Evolutionary conservation across 2,329 filamentous ascomycete species (phyloP).

Genomic region (Hypoxylon sp.): DNA sequence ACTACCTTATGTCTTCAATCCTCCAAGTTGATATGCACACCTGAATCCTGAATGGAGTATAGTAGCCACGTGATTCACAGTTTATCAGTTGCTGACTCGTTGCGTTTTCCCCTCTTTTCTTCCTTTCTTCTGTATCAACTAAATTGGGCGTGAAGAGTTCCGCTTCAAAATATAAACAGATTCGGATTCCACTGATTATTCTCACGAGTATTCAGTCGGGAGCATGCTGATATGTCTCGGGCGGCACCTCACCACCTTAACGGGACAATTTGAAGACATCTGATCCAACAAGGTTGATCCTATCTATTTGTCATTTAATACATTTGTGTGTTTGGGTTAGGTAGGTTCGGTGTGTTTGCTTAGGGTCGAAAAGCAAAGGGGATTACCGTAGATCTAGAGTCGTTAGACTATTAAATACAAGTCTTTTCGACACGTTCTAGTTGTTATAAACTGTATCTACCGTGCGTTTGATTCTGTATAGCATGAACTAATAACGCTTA

Average conservation of each 20-base stretch:
- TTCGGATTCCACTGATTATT: conserved; percentile 57
- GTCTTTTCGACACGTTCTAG: too few relatives aligned
- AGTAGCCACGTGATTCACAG: conserved; percentile 26
- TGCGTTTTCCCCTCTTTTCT: conserved; percentile 39
- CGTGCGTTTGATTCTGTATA: too few relatives aligned
- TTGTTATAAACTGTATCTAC: too few relatives aligned
- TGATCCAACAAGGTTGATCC: conserved; percentile 60
- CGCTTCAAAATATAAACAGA: conserved; percentile 65
- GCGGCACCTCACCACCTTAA: conserved; percentile 69
- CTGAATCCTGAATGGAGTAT: conserved; percentile 5
- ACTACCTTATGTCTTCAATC: conserved; percentile 6
- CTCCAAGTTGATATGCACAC: conserved; percentile 4
- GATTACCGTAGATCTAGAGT: too few relatives aligned
- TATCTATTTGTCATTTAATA: conserved; percentile 8
- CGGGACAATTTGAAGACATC: conserved; percentile 71
- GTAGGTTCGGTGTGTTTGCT: too few relatives aligned
- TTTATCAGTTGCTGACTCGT: conserved; percentile 10
- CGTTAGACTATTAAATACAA: too few relatives aligned
- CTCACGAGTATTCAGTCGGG: conserved; percentile 50
- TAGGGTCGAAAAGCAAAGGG: too few relatives aligned
- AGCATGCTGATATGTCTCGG: conserved; percentile 71
- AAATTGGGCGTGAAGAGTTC: conserved; percentile 80
- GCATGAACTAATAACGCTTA: too few relatives aligned
- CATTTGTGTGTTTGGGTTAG: neutral
- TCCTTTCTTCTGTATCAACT: conserved; percentile 71